phyloP scores from a whole-genome alignment of 1,139 yeast genomes.

The Hemisphaericaspora xylanilytica region DNA sequence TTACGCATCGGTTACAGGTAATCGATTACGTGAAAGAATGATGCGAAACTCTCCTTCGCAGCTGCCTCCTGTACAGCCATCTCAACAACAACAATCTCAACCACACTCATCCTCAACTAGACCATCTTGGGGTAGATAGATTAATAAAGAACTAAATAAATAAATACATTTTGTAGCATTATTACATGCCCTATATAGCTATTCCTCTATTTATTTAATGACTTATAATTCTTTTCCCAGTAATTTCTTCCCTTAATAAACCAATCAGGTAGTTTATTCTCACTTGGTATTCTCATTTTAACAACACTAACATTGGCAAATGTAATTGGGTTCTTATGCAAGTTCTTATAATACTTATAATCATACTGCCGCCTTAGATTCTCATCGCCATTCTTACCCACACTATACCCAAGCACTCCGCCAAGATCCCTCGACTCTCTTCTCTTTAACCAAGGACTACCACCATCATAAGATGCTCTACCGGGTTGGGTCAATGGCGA shows the following conservation, averaged over 20 bases:
- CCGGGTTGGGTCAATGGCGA: slow-evolving; percentile 16
- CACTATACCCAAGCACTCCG: background rate
- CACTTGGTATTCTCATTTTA: slow-evolving; percentile 58
- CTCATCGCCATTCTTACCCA: slow-evolving; percentile 1
- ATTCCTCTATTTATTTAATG: slow-evolving; percentile 12
- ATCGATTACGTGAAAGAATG: slow-evolving; percentile 40
- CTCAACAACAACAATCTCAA: background rate
- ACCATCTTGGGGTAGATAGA: slow-evolving; percentile 1
- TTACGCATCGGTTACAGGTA: slow-evolving; percentile 26
- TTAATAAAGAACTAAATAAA: background rate
- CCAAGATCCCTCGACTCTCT: slow-evolving; percentile 1
- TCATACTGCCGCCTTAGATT: slow-evolving; percentile 24
- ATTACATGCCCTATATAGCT: background rate
- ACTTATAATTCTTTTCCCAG: slow-evolving; percentile 49
- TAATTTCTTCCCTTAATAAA: slow-evolving; percentile 56
- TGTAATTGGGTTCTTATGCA: slow-evolving; percentile 26
- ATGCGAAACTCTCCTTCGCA: slow-evolving; percentile 20
- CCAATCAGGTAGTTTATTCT: slow-evolving; percentile 68
- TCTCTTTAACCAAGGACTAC: slow-evolving; percentile 13
- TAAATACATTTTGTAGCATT: background rate
- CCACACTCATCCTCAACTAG: background rate
- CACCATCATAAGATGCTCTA: slow-evolving; percentile 22
- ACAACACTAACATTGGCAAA: slow-evolving; percentile 40
- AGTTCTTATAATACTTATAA: slow-evolving; percentile 38
- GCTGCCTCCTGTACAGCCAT: background rate